phyloP scores from a whole-genome alignment of 2,329 filamentous ascomycete species.

The Thelonectria olida region DNA sequence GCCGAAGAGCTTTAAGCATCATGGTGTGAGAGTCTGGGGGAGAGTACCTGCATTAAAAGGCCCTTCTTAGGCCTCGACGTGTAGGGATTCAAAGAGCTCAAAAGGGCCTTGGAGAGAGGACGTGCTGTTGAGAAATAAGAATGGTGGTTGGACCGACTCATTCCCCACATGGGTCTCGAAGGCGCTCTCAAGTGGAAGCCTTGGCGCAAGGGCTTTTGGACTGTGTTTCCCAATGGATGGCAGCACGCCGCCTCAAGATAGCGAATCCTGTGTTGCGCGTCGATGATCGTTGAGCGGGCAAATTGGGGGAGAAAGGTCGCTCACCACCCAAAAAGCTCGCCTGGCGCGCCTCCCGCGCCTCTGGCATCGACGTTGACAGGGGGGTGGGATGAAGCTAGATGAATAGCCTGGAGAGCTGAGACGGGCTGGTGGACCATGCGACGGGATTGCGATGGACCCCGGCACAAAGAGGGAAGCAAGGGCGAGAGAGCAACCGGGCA shows the following conservation, averaged over 20 bases:
- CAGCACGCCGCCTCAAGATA: constrained; percentile 38
- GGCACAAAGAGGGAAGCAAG: neutral
- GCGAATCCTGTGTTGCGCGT: constrained; percentile 16
- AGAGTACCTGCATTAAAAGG: constrained; percentile 44
- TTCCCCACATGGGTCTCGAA: constrained; percentile 32
- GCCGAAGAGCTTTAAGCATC: constrained; percentile 31
- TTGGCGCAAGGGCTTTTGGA: constrained; percentile 32
- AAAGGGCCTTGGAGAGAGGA: constrained; percentile 3
- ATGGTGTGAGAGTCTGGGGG: constrained; percentile 41
- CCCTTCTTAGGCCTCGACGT: constrained; percentile 21
- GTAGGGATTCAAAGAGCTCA: neutral
- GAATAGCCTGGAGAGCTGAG: constrained; percentile 7
- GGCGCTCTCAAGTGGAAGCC: constrained; percentile 18
- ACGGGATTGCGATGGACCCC: neutral
- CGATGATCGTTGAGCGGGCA: constrained; percentile 33
- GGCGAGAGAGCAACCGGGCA: neutral
- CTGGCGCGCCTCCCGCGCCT: constrained; percentile 38
- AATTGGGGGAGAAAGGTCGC: constrained; percentile 33
- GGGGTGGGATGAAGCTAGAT: constrained; percentile 3
- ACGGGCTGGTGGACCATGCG: neutral
- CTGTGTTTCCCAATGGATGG: constrained; percentile 33
- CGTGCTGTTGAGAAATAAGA: constrained; percentile 24
- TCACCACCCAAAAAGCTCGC: constrained; percentile 24
- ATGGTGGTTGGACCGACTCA: constrained; percentile 34
- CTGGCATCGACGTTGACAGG: constrained; percentile 19